Evolutionary conservation across 441 rosid species (phyloP).

Genomic region (Erodium trifolium): DNA sequence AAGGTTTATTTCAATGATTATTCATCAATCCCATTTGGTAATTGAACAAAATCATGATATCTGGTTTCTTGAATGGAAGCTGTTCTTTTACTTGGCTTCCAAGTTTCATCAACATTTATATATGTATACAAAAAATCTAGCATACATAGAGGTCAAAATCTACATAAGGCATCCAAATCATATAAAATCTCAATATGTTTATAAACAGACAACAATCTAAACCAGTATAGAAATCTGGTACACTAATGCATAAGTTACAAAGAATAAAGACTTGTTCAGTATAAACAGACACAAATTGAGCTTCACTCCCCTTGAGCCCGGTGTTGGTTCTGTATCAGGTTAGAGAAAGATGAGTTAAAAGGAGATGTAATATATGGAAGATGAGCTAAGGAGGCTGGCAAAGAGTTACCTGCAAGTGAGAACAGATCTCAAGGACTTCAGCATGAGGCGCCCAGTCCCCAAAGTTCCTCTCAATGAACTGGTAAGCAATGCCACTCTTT

Average conservation of each 20-base stretch:
- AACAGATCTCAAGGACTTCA: conserved; percentile 47
- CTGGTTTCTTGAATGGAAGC: not conserved
- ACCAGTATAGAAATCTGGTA: not conserved
- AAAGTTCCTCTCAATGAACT: conserved; percentile 60
- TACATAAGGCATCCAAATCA: too few relatives aligned
- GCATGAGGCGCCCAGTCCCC: conserved; percentile 61
- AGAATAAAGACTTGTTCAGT: not conserved
- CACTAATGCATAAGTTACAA: not conserved
- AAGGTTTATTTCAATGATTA: too few relatives aligned
- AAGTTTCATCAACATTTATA: not conserved
- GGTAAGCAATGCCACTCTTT: conserved; percentile 49
- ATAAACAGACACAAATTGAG: not conserved
- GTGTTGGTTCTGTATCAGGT: conserved; percentile 34
- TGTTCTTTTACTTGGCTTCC: not conserved
- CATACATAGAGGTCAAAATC: too few relatives aligned
- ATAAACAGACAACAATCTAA: too few relatives aligned
- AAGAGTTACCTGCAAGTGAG: conserved; percentile 40
- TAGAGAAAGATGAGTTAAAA: conserved; percentile 17
- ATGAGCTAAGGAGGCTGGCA: conserved; percentile 8
- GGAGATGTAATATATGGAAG: too few relatives aligned
- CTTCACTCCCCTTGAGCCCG: conserved; percentile 21
- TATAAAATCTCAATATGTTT: not conserved
- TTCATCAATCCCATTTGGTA: too few relatives aligned
- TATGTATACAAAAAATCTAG: too few relatives aligned
- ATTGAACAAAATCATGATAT: too few relatives aligned